A percentile compares a stretch with the other conserved stretches of the same genome.
Conservation (phyloP, 495 filamentous ascomycete species). For the Neurospora tetrasperma region DNA sequence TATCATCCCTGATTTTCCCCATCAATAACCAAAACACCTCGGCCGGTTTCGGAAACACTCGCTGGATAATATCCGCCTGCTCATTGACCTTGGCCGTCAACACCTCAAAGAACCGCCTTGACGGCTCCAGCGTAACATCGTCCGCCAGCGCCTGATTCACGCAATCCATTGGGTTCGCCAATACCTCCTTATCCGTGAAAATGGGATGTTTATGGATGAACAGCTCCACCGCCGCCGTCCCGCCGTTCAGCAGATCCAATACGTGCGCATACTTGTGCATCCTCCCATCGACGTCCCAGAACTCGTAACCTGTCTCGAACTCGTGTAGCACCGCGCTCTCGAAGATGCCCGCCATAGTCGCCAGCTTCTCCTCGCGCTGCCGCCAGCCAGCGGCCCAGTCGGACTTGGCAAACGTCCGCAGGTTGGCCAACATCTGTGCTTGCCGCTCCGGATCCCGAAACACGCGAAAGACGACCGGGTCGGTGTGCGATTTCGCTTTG, state of each 20-base stretch:
- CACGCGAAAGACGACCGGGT: conserved; percentile 73
- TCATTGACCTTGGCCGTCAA: conserved; percentile 69
- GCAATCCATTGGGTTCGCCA: conserved; percentile 75
- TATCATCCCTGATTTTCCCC: conserved; percentile 71
- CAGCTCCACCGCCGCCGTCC: conserved; percentile 62
- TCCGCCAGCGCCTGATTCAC: conserved; percentile 55
- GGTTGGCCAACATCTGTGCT: conserved; percentile 74
- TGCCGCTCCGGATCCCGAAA: conserved; percentile 83
- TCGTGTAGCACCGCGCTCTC: conserved; percentile 83
- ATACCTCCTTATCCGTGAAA: conserved; percentile 56
- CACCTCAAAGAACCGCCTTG: conserved; percentile 67
- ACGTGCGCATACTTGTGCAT: conserved; percentile 88
- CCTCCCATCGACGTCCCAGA: conserved; percentile 76
- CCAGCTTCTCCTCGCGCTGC: conserved; percentile 57
- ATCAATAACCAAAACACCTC: conserved; percentile 69
- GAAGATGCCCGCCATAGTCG: conserved; percentile 69
- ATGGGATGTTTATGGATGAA: conserved; percentile 85
- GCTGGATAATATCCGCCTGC: conserved; percentile 70
- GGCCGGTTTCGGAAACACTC: conserved; percentile 69
- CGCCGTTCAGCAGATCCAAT: conserved; percentile 72
- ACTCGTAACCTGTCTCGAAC: conserved; percentile 84
- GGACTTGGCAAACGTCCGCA: conserved; percentile 65
- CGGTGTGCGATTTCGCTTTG: conserved; percentile 59
- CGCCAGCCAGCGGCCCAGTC: conserved; percentile 69
- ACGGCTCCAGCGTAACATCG: conserved; percentile 62